These are phyloP conservation scores for Sextonia rubra DNA, from an alignment of 164 flowering plant species.

Conservation along the genomic window DNA sequence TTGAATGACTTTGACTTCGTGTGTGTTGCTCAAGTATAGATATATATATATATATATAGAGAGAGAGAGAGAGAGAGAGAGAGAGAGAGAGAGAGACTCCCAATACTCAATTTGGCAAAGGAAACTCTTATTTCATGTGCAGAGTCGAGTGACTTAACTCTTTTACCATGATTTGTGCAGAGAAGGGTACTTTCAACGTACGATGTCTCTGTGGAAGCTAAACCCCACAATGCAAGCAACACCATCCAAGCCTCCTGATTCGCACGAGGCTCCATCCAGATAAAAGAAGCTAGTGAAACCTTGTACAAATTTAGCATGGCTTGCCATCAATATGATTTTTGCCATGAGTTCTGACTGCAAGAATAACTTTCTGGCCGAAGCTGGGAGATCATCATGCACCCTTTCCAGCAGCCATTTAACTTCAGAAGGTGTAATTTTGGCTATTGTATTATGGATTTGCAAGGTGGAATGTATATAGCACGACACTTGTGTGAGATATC, in stretches of 20 bases:
- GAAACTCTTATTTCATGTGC: no score
- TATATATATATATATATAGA: no score
- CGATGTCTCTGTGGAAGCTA: slow-evolving; percentile 34
- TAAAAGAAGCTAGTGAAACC: slow-evolving; percentile 1
- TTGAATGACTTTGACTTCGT: no score
- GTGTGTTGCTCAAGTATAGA: no score
- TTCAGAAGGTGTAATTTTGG: neutral
- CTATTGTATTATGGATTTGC: neutral
- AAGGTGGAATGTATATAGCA: neutral
- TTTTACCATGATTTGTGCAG: slow-evolving; percentile 31
- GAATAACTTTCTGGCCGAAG: neutral
- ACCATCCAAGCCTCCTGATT: slow-evolving; percentile 9
- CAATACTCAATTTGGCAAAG: no score
- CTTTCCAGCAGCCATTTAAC: neutral
- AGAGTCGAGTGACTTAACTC: neutral
- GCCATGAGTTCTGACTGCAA: neutral
- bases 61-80: neutral
- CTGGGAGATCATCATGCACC: neutral
- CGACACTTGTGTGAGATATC: neutral
- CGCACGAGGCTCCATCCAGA: slow-evolving; percentile 13
- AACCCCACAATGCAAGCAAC: slow-evolving; percentile 15
- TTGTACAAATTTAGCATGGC: neutral
- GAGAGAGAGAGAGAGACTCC: neutral
- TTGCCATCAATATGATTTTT: neutral
- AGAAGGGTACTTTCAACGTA: slow-evolving; percentile 63